Evolutionary conservation across 306 rosid species (phyloP).

Genomic region (Medicago ruthenica): DNA sequence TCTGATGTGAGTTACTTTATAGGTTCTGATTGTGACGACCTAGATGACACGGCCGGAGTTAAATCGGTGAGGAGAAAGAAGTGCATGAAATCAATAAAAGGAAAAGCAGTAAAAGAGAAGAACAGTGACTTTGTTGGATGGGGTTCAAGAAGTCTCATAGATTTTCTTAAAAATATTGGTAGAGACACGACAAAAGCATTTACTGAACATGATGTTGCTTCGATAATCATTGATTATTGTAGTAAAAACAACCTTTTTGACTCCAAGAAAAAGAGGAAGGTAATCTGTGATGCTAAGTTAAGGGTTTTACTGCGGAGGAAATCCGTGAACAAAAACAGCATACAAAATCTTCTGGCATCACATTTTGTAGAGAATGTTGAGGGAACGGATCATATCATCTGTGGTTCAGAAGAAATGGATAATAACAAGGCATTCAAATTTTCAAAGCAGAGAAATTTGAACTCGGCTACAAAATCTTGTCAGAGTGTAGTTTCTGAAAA

Average conservation of each 20-base stretch:
- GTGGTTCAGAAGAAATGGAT: constrained; percentile 53
- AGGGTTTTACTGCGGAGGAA: constrained; percentile 61
- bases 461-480: constrained; percentile 37
- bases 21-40: constrained; percentile 61
- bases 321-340: constrained; percentile 54
- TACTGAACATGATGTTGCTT: constrained; percentile 66
- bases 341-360: constrained; percentile 53
- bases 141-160: constrained; percentile 67
- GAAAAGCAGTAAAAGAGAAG: constrained; percentile 49
- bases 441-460: constrained; percentile 46
- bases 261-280: constrained; percentile 60
- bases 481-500: constrained; percentile 41
- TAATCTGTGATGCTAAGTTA: constrained; percentile 64
- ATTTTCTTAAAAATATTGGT: constrained; percentile 63
- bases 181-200: constrained; percentile 50
- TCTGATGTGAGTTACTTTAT: constrained; percentile 48
- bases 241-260: constrained; percentile 66
- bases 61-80: constrained; percentile 46
- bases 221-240: constrained; percentile 65
- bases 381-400: constrained; percentile 48
- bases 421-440: constrained; percentile 31
- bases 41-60: constrained; percentile 41
- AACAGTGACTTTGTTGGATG: constrained; percentile 71
- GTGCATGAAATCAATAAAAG: constrained; percentile 42
- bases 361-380: constrained; percentile 73